Base-by-base conservation (phyloP, 2,329 filamentous ascomycete genomes). In the Bimuria novae-zelandiae region DNA sequence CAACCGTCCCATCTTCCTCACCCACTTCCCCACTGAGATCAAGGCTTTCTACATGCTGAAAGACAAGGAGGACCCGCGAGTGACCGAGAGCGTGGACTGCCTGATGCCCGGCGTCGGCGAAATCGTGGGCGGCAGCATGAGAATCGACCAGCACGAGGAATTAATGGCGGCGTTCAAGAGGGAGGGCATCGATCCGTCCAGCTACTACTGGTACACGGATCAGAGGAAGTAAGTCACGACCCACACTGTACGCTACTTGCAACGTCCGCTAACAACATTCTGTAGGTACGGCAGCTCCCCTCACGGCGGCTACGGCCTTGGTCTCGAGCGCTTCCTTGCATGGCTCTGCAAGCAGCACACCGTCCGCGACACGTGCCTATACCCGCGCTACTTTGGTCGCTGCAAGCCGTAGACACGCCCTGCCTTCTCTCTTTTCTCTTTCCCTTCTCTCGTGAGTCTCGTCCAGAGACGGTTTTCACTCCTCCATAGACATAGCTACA, bases 31-130 rank as follows among this genome's bases (percentile, higher is more conserved):
- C 17, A 87, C 87, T 54, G 91, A 93, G 79, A 96, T 99, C 82
- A 99, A 99, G 82, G 89, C 94, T 1, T 99, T 99, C 76, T 99
- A 99, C 83, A 99, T 99, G 94, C 88, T 92, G 77, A 92, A 89
- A 77, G 94, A 93, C 65, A 80, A 82, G 37, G 77, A 83, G 25
- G 94, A 99, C 71, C 79, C 77, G 25, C 84, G 92, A 22, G 91
- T 97, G 23, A 99, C 94, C 0, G 93, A 99, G 81, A 91, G 86
- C 57, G 93, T 97, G 12, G 94, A 99, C 61, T 83, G 84, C 54
- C 72, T 89, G 57, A 88, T 99, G 92, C 94, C 94, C 10, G 91
- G 91, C 63, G 94, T 99, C 22, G 94, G 94, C 55, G 94, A 97
- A 81, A 96, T 97, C 69, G 92, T 97, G 2, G 93, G 94, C 57